A percentile compares a stretch with the other conserved stretches of the same genome.
phyloP scores from a whole-genome alignment of 805 yeast species.

The Geotrichum ghanense region DNA sequence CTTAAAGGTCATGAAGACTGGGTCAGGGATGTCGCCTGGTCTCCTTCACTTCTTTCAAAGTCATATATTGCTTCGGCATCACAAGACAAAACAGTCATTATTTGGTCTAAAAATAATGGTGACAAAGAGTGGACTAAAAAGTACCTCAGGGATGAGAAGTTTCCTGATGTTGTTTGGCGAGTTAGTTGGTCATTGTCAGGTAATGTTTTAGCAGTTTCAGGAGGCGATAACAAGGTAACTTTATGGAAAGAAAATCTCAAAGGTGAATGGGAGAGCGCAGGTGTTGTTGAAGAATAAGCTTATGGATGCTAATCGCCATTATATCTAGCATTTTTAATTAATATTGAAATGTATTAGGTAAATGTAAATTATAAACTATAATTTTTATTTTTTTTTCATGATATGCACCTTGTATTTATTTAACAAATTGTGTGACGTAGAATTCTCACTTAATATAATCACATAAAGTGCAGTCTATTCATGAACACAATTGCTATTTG shows the following conservation, averaged over 20 bases:
- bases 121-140: conserved; percentile 69
- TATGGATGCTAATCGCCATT: no score
- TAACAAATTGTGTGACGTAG: no score
- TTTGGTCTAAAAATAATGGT: conserved; percentile 77
- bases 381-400: no score
- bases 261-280: conserved; percentile 97
- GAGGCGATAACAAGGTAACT: conserved; percentile 93
- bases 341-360: no score
- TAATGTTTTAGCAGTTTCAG: conserved; percentile 85
- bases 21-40: conserved; percentile 99
- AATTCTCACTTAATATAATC: no score
- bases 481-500: no score
- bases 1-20: conserved; percentile 91
- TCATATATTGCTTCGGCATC: conserved; percentile 94
- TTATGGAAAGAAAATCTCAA: conserved; percentile 91
- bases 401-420: no score
- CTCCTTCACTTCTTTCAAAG: conserved; percentile 77
- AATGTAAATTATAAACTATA: no score
- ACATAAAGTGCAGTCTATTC: no score
- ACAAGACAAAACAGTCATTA: conserved; percentile 87
- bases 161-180: conserved; percentile 97
- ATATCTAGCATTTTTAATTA: no score
- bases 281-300: conserved; percentile 79
- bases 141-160: conserved; percentile 61
- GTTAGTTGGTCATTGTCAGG: conserved; percentile 97